phyloP scores from a whole-genome alignment of 2,329 filamentous ascomycete species.

The Alternaria hordeiaustralica region DNA sequence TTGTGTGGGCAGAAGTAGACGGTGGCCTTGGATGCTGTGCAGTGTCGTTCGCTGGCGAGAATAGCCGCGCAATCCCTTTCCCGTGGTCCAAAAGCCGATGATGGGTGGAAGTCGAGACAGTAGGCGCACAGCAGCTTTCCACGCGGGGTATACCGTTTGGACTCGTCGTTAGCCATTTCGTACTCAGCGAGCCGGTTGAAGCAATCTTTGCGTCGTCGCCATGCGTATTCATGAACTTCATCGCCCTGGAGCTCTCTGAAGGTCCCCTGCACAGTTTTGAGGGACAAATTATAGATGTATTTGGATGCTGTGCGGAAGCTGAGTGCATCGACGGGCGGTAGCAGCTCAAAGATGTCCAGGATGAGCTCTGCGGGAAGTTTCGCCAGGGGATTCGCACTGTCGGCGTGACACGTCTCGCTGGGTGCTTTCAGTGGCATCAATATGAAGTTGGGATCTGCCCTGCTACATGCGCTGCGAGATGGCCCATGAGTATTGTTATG shows the following conservation, averaged over 20 bases:
- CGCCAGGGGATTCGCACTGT: no score
- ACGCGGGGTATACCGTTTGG: neutral
- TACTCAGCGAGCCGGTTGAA: neutral
- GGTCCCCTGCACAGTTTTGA: no score
- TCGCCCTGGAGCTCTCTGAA: no score
- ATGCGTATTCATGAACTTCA: no score
- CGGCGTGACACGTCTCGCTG: no score
- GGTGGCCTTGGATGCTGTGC: neutral
- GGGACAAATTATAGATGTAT: no score
- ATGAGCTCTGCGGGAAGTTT: no score
- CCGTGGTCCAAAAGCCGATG: neutral
- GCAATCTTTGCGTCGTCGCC: neutral
- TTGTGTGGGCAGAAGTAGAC: neutral
- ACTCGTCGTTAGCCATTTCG: neutral
- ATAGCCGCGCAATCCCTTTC: neutral
- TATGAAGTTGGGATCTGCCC: neutral
- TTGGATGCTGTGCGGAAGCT: no score
- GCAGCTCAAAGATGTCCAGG: no score
- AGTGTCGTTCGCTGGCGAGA: neutral
- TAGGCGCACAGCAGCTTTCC: neutral
- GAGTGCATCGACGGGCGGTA: no score
- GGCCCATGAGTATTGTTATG: no score
- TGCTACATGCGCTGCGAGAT: no score
- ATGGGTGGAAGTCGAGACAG: neutral
- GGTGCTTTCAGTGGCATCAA: neutral